A percentile compares a stretch with the other conserved stretches of the same genome.
phyloP scores from a whole-genome alignment of 1,139 yeast species.

The Sugiyamaella neomexicana region DNA sequence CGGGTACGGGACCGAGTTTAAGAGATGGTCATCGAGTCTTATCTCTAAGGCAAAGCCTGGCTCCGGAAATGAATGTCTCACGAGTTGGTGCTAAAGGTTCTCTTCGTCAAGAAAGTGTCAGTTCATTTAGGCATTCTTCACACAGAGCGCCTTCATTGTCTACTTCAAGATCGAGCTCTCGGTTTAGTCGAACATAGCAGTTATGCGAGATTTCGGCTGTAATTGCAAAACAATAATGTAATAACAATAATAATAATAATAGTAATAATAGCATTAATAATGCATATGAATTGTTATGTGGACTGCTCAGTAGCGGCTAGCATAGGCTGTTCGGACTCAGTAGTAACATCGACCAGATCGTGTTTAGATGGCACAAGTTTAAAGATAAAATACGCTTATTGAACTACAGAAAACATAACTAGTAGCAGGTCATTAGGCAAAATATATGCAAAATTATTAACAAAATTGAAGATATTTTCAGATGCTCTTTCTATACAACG shows the following conservation, averaged over 20 bases:
- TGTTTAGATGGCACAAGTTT: too few species aligned
- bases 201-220: background rate
- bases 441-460: constrained; percentile 7
- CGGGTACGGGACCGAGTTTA: constrained; percentile 24
- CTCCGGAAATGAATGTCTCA: constrained; percentile 35
- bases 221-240: background rate
- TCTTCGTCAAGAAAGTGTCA: constrained; percentile 24
- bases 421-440: constrained; percentile 9
- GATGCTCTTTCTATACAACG: constrained; percentile 1
- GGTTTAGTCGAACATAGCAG: constrained; percentile 15
- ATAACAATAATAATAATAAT: background rate
- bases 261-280: background rate
- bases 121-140: constrained; percentile 22
- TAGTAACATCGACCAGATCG: too few species aligned
- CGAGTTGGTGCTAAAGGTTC: constrained; percentile 20
- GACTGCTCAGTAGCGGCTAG: too few species aligned
- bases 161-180: constrained; percentile 18
- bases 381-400: background rate
- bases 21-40: constrained; percentile 27
- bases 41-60: constrained; percentile 34
- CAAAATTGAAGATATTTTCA: background rate
- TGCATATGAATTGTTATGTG: background rate
- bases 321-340: background rate
- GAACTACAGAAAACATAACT: constrained; percentile 7
- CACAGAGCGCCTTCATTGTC: constrained; percentile 16